Base-by-base conservation (phyloP, 139 green algal species). In the Volvox africanus region DNA sequence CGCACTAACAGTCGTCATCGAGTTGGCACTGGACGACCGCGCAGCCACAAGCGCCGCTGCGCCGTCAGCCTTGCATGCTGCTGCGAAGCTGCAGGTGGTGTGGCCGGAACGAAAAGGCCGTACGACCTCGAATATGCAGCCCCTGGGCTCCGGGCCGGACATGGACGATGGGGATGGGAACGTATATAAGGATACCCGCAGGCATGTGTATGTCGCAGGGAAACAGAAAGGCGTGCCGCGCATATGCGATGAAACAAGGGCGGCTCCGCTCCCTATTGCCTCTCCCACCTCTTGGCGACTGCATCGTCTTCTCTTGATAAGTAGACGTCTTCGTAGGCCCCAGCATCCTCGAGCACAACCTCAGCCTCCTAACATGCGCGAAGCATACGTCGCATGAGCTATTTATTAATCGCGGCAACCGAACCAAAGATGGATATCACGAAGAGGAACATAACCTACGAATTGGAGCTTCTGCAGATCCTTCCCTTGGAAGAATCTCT, bases 121-220 rank as follows among this genome's bases (percentile, higher is more conserved):
- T 6, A 50, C 11, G 2, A 90, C 71, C 71, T 90, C 86, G n/a
- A 90, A 90, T 1, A 90, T 24, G 50, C 86, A 90, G n/a, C 86
- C 71, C n/a, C 86, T 90, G 68, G 18, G 61, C 55, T 2, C n/a
- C n/a, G n/a, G 65, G 65, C 11, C 44, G 44, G 44, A 28, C 65
- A 16, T 28, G 65, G 21, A 28, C 65, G 65, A 26, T 28, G 65
- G 65, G 21, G 65, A 24, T 24, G 5, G 65, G 11, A 12, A 3
- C 16, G 65, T 6, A 9, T 73, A 28, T 73, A 12, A 28, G 65
- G 21, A 28, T 73, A 28, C 24, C 24, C 24, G 65, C 65, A 12
- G 65, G 65, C 21, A 73, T 28, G 5, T 24, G 65, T 28, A 73
- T 12, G 21, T 12, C 65, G 11, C 21, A 2, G 65, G 16, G 21